Conservation (phyloP, 495 filamentous ascomycete genomes). For the Hyaloscypha hepaticicola region DNA sequence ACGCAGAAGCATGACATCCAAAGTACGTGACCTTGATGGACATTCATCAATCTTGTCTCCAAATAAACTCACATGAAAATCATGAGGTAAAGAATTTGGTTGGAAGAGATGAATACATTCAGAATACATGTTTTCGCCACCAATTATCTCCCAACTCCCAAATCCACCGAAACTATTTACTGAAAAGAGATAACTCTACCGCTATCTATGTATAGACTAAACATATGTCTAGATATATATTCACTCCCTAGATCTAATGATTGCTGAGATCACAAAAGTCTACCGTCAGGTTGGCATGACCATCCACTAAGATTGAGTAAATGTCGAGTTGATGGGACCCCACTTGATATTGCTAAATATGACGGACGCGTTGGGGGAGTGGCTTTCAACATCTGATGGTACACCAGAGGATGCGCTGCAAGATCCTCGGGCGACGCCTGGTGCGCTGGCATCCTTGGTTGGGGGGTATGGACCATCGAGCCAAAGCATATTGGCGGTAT, state of each 20-base stretch:
- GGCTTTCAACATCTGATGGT: conserved; percentile 57
- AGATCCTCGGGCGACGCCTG: conserved; percentile 68
- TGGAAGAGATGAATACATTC: no score
- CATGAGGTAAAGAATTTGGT: no score
- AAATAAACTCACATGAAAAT: no score
- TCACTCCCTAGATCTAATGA: background rate
- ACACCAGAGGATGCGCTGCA: conserved; percentile 62
- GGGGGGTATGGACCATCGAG: conserved; percentile 74
- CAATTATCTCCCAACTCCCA: no score
- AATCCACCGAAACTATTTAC: conserved; percentile 6
- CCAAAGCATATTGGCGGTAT: conserved; percentile 77
- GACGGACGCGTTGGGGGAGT: conserved; percentile 54
- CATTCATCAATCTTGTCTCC: no score
- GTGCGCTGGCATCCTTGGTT: conserved; percentile 46
- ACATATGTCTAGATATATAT: background rate
- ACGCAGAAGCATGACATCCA: no score
- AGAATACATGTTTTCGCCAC: no score
- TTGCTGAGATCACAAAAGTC: background rate
- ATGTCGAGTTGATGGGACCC: conserved; percentile 65
- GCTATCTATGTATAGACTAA: conserved; percentile 3
- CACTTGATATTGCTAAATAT: conserved; percentile 68
- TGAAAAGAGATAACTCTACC: background rate
- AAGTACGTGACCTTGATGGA: no score
- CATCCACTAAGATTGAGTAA: background rate
- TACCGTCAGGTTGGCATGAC: no score